phyloP scores from a whole-genome alignment of 2,329 filamentous ascomycete species.

The Westerdykella sp. region DNA sequence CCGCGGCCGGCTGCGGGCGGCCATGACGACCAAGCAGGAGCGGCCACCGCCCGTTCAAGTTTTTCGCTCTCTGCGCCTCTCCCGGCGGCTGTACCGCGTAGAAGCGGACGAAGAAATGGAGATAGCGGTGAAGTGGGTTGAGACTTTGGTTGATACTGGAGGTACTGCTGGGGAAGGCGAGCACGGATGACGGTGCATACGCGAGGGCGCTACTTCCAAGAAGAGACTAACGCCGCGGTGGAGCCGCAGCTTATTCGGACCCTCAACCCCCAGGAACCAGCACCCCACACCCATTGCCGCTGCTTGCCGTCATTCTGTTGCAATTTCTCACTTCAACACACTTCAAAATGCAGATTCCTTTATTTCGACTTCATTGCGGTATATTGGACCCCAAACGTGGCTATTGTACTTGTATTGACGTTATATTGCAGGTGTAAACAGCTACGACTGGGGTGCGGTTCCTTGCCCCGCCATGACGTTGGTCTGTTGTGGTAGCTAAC shows the following conservation, averaged over 20 bases:
- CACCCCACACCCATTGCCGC: background rate
- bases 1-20: slow-evolving; percentile 41
- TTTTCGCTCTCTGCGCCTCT: too few species aligned
- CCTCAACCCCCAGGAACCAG: background rate
- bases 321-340: slow-evolving; percentile 3
- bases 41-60: too few species aligned
- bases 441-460: slow-evolving; percentile 84
- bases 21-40: slow-evolving; percentile 29
- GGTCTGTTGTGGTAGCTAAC: slow-evolving; percentile 22
- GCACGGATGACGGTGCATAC: background rate
- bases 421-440: slow-evolving; percentile 73
- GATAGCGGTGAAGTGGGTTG: too few species aligned
- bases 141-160: too few species aligned
- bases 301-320: slow-evolving; percentile 5
- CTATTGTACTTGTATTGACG: slow-evolving; percentile 14
- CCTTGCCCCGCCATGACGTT: slow-evolving; percentile 15
- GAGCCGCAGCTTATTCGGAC: slow-evolving; percentile 5
- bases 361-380: slow-evolving; percentile 78
- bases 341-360: slow-evolving; percentile 52
- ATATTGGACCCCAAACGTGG: slow-evolving; percentile 11
- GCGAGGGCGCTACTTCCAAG: background rate
- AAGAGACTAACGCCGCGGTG: background rate
- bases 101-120: too few species aligned
- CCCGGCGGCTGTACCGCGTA: too few species aligned
- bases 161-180: too few species aligned